These are phyloP conservation scores for Solanum chaucha DNA, from an alignment of 257 asterid species.

Conservation along the genomic window DNA sequence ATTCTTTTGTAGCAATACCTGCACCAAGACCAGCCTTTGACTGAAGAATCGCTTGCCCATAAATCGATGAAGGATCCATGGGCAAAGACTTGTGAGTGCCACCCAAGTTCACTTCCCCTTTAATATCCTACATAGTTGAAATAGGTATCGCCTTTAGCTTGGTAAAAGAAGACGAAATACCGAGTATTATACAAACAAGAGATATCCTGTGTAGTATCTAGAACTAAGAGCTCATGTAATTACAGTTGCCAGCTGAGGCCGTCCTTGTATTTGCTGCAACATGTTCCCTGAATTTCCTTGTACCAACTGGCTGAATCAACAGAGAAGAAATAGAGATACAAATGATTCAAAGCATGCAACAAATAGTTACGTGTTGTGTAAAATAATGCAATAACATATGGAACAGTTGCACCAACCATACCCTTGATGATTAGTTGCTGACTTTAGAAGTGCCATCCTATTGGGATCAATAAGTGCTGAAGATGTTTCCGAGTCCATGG, in stretches of 20 bases:
- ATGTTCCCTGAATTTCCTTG: slow-evolving; percentile 84
- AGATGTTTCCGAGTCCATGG: slow-evolving; percentile 88
- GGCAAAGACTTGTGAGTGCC: slow-evolving; percentile 63
- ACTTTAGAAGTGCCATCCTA: slow-evolving; percentile 91
- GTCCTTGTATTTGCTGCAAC: slow-evolving; percentile 98
- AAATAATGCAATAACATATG: neutral
- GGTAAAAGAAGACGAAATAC: neutral
- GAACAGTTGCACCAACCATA: slow-evolving; percentile 18
- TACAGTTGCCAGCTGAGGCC: slow-evolving; percentile 77
- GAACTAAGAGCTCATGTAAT: slow-evolving; percentile 9
- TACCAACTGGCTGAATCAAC: slow-evolving; percentile 75
- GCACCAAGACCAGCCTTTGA: slow-evolving; percentile 93
- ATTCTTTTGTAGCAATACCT: slow-evolving; percentile 34
- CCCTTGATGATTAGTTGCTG: slow-evolving; percentile 84
- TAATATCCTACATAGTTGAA: slow-evolving; percentile 52
- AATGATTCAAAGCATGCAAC: neutral
- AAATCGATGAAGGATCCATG: slow-evolving; percentile 85
- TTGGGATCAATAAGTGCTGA: slow-evolving; percentile 70
- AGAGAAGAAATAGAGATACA: neutral
- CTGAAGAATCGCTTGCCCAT: slow-evolving; percentile 92
- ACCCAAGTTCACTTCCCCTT: slow-evolving; percentile 67
- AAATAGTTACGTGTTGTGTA: neutral
- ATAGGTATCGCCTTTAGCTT: neutral
- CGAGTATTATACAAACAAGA: neutral
- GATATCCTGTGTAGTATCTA: neutral